Conservation (phyloP, 495 filamentous ascomycete genomes). For the Corynascus novoguineensis region DNA sequence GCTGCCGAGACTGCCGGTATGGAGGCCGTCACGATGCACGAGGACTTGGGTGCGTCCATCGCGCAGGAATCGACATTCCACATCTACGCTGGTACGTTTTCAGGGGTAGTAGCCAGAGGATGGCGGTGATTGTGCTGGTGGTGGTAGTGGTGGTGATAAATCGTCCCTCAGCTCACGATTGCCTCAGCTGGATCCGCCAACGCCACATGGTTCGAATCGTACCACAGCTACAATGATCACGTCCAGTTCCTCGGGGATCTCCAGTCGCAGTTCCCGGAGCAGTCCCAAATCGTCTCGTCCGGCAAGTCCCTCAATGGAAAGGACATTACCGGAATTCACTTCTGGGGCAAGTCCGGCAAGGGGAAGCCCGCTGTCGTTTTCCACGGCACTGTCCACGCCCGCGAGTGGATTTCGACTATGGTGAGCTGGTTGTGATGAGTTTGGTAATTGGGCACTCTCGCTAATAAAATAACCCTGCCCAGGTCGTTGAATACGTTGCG, state of each 20-base stretch:
- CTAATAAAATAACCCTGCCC: background rate
- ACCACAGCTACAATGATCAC: slow-evolving; percentile 54
- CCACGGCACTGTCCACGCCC: slow-evolving; percentile 58
- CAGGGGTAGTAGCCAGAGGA: background rate
- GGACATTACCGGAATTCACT: slow-evolving; percentile 53
- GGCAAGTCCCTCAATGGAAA: slow-evolving; percentile 49
- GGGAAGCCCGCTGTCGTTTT: slow-evolving; percentile 55
- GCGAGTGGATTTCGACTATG: slow-evolving; percentile 59
- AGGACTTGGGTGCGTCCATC: slow-evolving; percentile 29
- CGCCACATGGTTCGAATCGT: slow-evolving; percentile 52
- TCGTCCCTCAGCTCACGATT: slow-evolving; percentile 6
- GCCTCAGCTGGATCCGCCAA: slow-evolving; percentile 14
- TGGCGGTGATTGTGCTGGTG: no score
- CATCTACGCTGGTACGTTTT: slow-evolving; percentile 21
- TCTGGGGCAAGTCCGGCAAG: slow-evolving; percentile 51
- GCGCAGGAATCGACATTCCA: slow-evolving; percentile 21
- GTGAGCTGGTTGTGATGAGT: slow-evolving; percentile 13
- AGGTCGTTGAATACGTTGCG: slow-evolving; percentile 50
- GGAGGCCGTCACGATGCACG: slow-evolving; percentile 26
- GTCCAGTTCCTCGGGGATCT: slow-evolving; percentile 49
- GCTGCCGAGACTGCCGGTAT: slow-evolving; percentile 17
- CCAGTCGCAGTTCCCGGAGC: slow-evolving; percentile 39
- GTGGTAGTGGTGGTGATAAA: no score
- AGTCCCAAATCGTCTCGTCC: slow-evolving; percentile 48
- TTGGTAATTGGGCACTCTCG: background rate